Evolutionary conservation across 2,329 filamentous ascomycete species (phyloP).

Genomic region (Plenodomus tracheiphilus): DNA sequence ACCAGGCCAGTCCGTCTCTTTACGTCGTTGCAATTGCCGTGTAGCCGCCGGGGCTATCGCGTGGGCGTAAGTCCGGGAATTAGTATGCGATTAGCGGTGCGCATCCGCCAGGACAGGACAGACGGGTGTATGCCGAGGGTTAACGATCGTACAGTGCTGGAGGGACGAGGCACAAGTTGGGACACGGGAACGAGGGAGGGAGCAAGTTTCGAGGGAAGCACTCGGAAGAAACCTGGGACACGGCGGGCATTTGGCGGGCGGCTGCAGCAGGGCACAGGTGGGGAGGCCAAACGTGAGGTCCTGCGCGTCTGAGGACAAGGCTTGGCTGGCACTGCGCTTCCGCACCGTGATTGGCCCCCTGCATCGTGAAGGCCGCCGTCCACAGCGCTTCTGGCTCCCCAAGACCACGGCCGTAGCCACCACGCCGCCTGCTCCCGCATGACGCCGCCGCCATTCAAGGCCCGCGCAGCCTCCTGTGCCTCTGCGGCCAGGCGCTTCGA

Average conservation of each 20-base stretch:
- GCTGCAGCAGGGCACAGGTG: conserved; percentile 42
- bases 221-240: conserved; percentile 34
- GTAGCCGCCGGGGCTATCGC: conserved; percentile 38
- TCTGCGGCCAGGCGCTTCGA: conserved; percentile 21
- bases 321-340: conserved; percentile 35
- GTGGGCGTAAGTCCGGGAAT: conserved; percentile 18
- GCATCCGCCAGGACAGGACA: conserved; percentile 22
- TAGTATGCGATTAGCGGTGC: conserved; percentile 13
- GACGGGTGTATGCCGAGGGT: conserved; percentile 7
- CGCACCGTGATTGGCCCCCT: conserved; percentile 33
- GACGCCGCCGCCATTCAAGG: conserved; percentile 32
- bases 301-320: conserved; percentile 39
- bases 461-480: conserved; percentile 9
- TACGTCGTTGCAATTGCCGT: conserved; percentile 13
- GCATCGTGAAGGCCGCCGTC: conserved; percentile 29
- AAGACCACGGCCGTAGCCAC: conserved; percentile 22
- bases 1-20: conserved; percentile 17
- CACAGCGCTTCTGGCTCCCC: conserved; percentile 37
- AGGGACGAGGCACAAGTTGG: conserved; percentile 27
- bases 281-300: conserved; percentile 43
- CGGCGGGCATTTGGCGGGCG: conserved; percentile 39
- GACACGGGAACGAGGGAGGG: conserved; percentile 21
- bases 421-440: conserved; percentile 31
- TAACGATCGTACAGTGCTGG: conserved; percentile 25
- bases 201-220: conserved; percentile 33